Evolutionary conservation across 2,329 filamentous ascomycete genomes (phyloP), one percentile per base, ranked within the genome.

Genomic region (Sporothrix mexicana): DNA sequence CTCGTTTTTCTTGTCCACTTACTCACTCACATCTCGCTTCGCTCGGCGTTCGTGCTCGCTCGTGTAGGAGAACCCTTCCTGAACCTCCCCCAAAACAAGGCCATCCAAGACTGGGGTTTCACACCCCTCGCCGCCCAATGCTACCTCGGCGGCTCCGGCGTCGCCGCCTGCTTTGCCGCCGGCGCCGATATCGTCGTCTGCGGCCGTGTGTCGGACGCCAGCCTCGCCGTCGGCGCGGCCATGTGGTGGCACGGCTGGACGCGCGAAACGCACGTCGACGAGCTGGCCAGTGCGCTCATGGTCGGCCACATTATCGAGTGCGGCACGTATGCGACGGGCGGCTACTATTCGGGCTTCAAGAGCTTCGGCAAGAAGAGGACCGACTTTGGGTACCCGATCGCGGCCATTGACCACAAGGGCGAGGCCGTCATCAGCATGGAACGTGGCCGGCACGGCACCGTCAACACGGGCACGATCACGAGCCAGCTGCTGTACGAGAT

Each of bases 201-300:
- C 68, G 81, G 81, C 10, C 79, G 82, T 47, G 81, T 82, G 0
- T 79, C 81, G 0, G 82, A 83, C 75, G 82, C 83, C 0, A 79
- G 79, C 5, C 82, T 82, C 0, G 83, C 85, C 0, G 84, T 86
- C 30, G 85, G 82, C 0, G 84, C 84, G 0, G 83, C 85, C 0
- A 83, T 81, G 80, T 86, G 79, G 74, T 87, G 85, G 85, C 80
- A 86, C 74, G 77, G 79, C 1, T 87, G 85, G 85, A 72, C 72
- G 1, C 80, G 82, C 36, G 79, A 76, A 5, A 79, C 76, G 7
- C 80, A 83, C 43, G 85, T 82, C 71, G 81, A 86, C 73, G 73
- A 78, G 41, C 80, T 86, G 12, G 85, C 84, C 2, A 81, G 82
- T 0, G 77, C 82, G 3, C 75, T 85, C 3, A 79, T 85, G 51